Evolutionary conservation across 2,329 filamentous ascomycete species (phyloP).

Genomic region (Aspergillus udagawae): DNA sequence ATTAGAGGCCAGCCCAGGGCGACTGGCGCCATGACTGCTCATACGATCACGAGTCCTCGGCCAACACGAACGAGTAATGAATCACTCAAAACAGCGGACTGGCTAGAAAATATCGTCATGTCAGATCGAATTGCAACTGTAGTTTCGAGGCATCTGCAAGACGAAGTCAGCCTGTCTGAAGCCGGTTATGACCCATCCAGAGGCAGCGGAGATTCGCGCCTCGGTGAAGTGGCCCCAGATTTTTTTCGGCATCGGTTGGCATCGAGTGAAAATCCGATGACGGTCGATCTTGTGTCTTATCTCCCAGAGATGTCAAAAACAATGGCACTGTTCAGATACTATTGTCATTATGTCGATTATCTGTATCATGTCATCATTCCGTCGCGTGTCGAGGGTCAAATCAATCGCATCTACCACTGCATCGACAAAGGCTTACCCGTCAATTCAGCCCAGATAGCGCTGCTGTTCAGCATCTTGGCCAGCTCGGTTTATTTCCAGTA

Average conservation of each 20-base stretch:
- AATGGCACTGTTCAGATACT: slow-evolving; percentile 28
- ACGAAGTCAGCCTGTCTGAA: slow-evolving; percentile 1
- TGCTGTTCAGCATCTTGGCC: slow-evolving; percentile 34
- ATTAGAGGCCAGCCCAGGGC: neutral
- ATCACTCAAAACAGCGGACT: slow-evolving; percentile 22
- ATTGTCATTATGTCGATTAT: slow-evolving; percentile 30
- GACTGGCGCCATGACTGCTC: neutral
- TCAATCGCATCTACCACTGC: slow-evolving; percentile 28
- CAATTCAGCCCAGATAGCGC: slow-evolving; percentile 25
- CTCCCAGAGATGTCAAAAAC: slow-evolving; percentile 30
- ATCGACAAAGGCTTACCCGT: slow-evolving; percentile 16
- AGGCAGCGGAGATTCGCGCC: neutral
- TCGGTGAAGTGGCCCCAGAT: neutral
- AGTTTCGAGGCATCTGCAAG: slow-evolving; percentile 15
- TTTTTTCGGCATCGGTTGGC: slow-evolving; percentile 3
- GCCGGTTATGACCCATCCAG: slow-evolving; percentile 6
- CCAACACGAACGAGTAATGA: slow-evolving; percentile 12
- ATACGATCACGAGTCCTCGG: neutral
- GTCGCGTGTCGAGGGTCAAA: slow-evolving; percentile 17
- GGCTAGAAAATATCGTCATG: slow-evolving; percentile 28
- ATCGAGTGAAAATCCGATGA: slow-evolving; percentile 18
- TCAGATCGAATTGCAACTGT: slow-evolving; percentile 23
- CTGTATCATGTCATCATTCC: slow-evolving; percentile 36
- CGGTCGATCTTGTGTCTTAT: slow-evolving; percentile 16
- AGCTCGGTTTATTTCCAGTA: slow-evolving; percentile 25